Base-by-base conservation (phyloP, 176 grass and related monocot species). In the Zizania latifolia region DNA sequence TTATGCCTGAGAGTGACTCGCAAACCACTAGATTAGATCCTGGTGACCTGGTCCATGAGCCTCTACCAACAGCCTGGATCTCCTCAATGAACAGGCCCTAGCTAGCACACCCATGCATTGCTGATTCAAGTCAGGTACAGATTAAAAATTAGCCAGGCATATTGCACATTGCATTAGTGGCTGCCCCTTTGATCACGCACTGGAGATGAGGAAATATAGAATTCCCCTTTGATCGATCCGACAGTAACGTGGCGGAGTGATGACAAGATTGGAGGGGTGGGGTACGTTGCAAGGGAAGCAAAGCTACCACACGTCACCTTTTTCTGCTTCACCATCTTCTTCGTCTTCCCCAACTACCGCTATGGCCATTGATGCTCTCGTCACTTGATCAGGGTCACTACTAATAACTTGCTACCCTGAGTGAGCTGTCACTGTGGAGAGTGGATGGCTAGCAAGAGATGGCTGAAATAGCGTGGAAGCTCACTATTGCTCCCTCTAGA, bases 251-350 rank as follows among this genome's bases (percentile, higher is more conserved):
- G 83, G 71, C 1, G 8, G 57, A 84, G 75, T 77, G 70, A 87
- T 83, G 80, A 39, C 35, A 36, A 17, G 58, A 17, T 75, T 68
- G 72, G 58, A 32, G 77, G 76, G 80, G 76, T 87, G 51, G 76
- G 79, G 76, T 87, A 76, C 77, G 78, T 84, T 87, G 81, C 71
- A 91, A 91, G 84, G 34, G 77, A 91, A 91, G 84, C 89, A 91
- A 91, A 66, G 84, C 73, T 35, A 58, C 54, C 64, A 56, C 61
- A 76, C 26, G 69, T 82, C 74, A 4, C 82, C n/a, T 62, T 51
- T 53, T 11, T 12, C 41, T 12, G 22, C 50, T 32, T 43, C 43
- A 26, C 9, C 66, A 44, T 54, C 45, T 61, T 54, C 37, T 11
- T 19, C 67, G n/a, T 10, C 58, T 45, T 4, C 59, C 68, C 35